A percentile compares a stretch with the other conserved stretches of the same genome.
Conservation (phyloP, 2,329 filamentous ascomycete species). For the Penicillium sp. region DNA sequence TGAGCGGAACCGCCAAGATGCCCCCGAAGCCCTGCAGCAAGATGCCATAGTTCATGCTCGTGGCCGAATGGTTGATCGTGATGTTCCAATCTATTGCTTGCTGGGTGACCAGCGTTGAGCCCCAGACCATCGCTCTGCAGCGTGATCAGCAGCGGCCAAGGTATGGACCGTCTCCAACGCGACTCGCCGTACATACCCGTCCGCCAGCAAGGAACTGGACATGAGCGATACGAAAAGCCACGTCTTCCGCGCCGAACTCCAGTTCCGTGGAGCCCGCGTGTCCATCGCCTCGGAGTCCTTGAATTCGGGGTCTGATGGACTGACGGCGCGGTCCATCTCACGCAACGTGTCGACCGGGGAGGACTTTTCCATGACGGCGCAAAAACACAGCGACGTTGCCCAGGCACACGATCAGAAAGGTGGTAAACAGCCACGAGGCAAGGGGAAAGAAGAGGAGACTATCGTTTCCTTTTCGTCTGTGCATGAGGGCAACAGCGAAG, state of each 20-base stretch:
- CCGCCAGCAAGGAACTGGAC: constrained; percentile 36
- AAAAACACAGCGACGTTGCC: no score
- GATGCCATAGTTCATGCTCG: constrained; percentile 42
- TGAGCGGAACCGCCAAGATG: constrained; percentile 39
- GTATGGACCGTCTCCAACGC: no score
- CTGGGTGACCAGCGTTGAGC: constrained; percentile 39
- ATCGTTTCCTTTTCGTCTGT: constrained; percentile 3
- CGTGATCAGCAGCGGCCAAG: neutral
- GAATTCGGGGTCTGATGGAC: constrained; percentile 5
- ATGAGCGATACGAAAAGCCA: constrained; percentile 35
- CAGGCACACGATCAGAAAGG: no score
- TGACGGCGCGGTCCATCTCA: constrained; percentile 12
- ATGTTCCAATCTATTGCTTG: constrained; percentile 39
- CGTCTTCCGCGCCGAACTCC: constrained; percentile 30
- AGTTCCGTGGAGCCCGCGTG: constrained; percentile 27
- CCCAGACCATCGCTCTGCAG: constrained; percentile 41
- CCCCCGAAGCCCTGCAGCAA: constrained; percentile 40
- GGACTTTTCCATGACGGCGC: constrained; percentile 16
- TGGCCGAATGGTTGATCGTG: constrained; percentile 32
- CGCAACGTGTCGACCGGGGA: constrained; percentile 1
- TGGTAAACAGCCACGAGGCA: no score
- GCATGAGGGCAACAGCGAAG: constrained; percentile 3
- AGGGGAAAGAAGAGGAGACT: constrained; percentile 8
- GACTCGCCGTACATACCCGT: constrained; percentile 32
- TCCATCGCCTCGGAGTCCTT: constrained; percentile 15